These are phyloP conservation scores for Breviolum minutum DNA, from an alignment of 73 alveolate genomes.

Conservation along the genomic window DNA sequence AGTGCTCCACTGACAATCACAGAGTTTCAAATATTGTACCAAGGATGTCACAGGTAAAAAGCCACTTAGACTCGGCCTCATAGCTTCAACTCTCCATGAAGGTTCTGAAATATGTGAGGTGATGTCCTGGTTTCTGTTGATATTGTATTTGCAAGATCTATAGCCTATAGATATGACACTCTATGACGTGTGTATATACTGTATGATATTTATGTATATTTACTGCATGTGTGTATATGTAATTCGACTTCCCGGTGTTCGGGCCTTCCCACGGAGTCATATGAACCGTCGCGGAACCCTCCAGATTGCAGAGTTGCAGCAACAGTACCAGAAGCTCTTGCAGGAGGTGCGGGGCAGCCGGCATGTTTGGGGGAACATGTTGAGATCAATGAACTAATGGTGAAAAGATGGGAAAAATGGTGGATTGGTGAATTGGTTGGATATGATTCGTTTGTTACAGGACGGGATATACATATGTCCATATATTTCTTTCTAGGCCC, in stretches of 20 bases:
- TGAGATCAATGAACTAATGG: too few relatives aligned
- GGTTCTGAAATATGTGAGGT: too few relatives aligned
- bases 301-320: constrained; percentile 49
- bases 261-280: background rate
- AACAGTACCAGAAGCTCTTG: constrained; percentile 16
- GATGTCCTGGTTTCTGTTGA: background rate
- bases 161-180: background rate
- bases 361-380: background rate
- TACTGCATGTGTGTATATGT: too few relatives aligned
- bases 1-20: too few relatives aligned
- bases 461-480: background rate
- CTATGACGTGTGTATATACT: background rate
- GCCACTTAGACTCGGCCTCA: too few relatives aligned
- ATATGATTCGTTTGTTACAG: too few relatives aligned
- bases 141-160: background rate
- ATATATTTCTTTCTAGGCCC: background rate
- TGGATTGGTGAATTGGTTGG: too few relatives aligned
- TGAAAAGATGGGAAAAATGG: too few relatives aligned
- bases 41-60: too few relatives aligned
- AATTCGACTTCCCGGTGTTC: background rate
- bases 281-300: background rate
- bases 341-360: constrained; percentile 15
- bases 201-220: background rate
- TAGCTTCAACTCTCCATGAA: too few relatives aligned
- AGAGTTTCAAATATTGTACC: too few relatives aligned